Base-by-base conservation (phyloP, 2,329 filamentous ascomycete species). In the Aspergillus ibericus region DNA sequence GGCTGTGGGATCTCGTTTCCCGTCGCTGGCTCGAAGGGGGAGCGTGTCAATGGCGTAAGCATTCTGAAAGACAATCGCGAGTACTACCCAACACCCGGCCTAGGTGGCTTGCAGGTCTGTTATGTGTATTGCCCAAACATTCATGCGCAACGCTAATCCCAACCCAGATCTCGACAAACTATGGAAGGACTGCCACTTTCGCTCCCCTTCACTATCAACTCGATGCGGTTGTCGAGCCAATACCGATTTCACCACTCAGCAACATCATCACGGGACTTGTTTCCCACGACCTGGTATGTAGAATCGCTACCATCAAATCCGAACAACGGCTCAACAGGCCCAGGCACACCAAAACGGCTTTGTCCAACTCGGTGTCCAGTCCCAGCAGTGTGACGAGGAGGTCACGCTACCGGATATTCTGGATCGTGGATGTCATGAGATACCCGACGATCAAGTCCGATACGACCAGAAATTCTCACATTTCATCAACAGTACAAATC, bases 111-210 rank as follows among this genome's bases (percentile, higher is more conserved):
- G 42, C 20, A 57, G 50, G 54, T 59, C 29, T 49, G 40, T 53
- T 42, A 34, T 34, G 40, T 18, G 6, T 44, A n/a, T 44, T 32
- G n/a, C 16, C 34, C 29, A 49, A 50, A 22, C 5, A 18, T 53
- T 29, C 12, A 12, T 46, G 34, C 35, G 44, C 32, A 10, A 50
- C 49, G 53, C 42, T 59, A 53, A 59, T 34, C 18, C 22, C 42
- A 32, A 40, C 42, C 16, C 40, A 56, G 58, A 20, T 60, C 42
- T 57, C 54, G 22, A 60, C 58, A 16, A 60, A 57, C 50, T 54
- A 56, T 46, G 42, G 54, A 50, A 35, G 58, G 54, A 38, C 34
- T 15, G 54, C 35, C 22, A 54, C 34, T 20, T 53, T 60, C 12
- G 54, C 54, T 34, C 58, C 54, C 44, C 50, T 57, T 36, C 16